phyloP scores from a whole-genome alignment of 345 rosid species.

The Eutrema japonicum region DNA sequence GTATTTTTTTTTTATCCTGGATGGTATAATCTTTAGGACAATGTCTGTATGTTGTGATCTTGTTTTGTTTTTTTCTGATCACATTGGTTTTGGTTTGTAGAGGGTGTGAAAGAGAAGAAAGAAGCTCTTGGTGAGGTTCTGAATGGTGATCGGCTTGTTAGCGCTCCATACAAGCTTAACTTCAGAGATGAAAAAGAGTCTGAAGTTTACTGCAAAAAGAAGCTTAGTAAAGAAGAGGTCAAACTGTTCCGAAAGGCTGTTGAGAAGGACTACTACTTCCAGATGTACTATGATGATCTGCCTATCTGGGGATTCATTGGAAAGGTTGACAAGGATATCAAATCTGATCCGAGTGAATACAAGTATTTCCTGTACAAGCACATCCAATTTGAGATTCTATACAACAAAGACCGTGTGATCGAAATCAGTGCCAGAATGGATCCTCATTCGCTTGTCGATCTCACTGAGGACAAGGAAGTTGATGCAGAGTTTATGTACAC shows the following conservation, averaged over 20 bases:
- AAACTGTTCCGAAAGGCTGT: conserved; percentile 63
- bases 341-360: conserved; percentile 63
- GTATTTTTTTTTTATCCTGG: not conserved
- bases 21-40: not conserved
- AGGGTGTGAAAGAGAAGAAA: conserved; percentile 70
- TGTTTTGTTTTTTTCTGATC: not conserved
- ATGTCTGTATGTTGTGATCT: not conserved
- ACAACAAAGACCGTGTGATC: conserved; percentile 76
- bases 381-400: conserved; percentile 70
- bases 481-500: conserved; percentile 81
- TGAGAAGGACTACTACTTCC: conserved; percentile 78
- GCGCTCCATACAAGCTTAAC: conserved; percentile 82
- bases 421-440: conserved; percentile 76
- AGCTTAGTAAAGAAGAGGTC: conserved; percentile 64
- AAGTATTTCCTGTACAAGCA: conserved; percentile 77
- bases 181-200: conserved; percentile 73
- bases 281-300: conserved; percentile 89
- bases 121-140: conserved; percentile 93
- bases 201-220: conserved; percentile 62
- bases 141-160: conserved; percentile 87
- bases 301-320: conserved; percentile 95
- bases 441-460: conserved; percentile 68
- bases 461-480: conserved; percentile 80
- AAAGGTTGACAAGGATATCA: conserved; percentile 73
- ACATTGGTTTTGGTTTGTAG: conserved; percentile 45